Conservation (phyloP, 345 rosid genomes). For the Mangifera indica region DNA sequence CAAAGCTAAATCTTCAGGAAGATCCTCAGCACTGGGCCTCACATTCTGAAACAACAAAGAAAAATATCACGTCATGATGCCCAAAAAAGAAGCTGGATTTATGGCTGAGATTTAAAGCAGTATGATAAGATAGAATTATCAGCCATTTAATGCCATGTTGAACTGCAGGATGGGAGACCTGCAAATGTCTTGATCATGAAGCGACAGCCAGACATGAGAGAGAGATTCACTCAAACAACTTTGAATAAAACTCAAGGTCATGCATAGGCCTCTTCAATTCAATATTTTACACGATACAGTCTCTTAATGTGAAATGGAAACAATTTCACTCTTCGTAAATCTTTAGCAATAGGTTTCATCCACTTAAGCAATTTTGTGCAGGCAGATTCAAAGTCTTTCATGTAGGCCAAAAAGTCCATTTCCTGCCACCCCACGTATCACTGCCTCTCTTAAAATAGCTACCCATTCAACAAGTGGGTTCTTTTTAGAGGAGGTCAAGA, state of each 20-base stretch:
- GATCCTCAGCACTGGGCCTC: conserved; percentile 81
- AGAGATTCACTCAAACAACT: not conserved
- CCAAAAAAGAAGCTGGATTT: not conserved
- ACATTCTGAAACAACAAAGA: conserved; percentile 51
- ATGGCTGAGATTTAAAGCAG: not conserved
- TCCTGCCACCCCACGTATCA: not conserved
- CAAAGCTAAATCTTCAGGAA: conserved; percentile 71
- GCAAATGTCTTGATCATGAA: not conserved
- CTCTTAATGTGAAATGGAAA: not conserved
- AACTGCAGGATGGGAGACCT: not conserved
- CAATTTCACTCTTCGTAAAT: not conserved
- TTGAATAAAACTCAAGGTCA: not conserved
- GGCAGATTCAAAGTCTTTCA: not conserved
- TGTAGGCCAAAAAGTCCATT: not conserved
- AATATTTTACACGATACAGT: not conserved
- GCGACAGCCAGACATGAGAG: not conserved
- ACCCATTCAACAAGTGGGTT: not conserved
- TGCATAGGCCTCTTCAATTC: not conserved
- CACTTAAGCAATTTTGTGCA: not conserved
- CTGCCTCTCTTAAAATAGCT: not conserved
- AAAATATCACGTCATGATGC: conserved; percentile 5
- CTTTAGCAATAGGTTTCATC: conserved; percentile 2
- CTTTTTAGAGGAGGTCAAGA: not conserved
- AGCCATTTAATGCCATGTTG: not conserved
- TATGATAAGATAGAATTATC: not conserved